Percentiles rank a stretch among this genome's conserved stretches.
These are phyloP conservation scores for Naganishia antarctica DNA, from an alignment of 768 basidiomycete species.

Conservation along the genomic window DNA sequence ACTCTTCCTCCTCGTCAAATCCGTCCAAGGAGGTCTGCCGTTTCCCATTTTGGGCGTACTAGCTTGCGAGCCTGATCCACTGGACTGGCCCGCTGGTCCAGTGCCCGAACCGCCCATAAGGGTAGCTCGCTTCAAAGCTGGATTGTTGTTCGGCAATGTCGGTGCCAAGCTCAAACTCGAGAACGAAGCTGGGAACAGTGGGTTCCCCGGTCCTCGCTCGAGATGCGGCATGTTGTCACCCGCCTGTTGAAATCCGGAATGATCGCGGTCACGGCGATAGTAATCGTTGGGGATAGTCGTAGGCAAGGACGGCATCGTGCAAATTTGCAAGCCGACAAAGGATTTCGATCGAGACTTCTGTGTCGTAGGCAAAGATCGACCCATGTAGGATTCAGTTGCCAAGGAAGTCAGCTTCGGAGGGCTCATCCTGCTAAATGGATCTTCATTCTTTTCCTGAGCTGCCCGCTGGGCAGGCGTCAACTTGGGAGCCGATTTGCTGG, in stretches of 20 bases:
- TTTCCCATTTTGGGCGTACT: constrained; percentile 27
- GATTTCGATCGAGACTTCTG: constrained; percentile 36
- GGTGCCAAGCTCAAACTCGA: constrained; percentile 63
- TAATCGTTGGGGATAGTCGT: constrained; percentile 2
- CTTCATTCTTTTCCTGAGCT: constrained; percentile 14
- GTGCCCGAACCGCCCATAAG: constrained; percentile 26
- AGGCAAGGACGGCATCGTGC: constrained; percentile 33
- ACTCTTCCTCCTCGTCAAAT: constrained; percentile 26
- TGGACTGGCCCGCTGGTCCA: constrained; percentile 16
- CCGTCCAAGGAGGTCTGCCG: constrained; percentile 19
- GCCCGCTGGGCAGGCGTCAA: constrained; percentile 24
- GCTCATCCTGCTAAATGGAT: constrained; percentile 25
- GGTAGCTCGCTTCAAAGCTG: constrained; percentile 36
- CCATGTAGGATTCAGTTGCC: neutral
- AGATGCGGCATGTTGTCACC: constrained; percentile 49
- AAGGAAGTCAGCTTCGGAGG: neutral
- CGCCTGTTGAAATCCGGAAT: constrained; percentile 16
- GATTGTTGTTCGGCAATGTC: constrained; percentile 53
- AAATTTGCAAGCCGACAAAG: constrained; percentile 46
- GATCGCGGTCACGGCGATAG: constrained; percentile 34
- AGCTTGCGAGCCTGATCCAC: constrained; percentile 28
- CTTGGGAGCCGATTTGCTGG: neutral
- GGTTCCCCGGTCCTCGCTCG: constrained; percentile 67
- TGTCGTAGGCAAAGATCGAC: neutral
- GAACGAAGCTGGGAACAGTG: constrained; percentile 77